Percentiles rank a stretch among this genome's conserved stretches.
phyloP scores from a whole-genome alignment of 2,329 filamentous ascomycete genomes.

The Fusarium graminum region DNA sequence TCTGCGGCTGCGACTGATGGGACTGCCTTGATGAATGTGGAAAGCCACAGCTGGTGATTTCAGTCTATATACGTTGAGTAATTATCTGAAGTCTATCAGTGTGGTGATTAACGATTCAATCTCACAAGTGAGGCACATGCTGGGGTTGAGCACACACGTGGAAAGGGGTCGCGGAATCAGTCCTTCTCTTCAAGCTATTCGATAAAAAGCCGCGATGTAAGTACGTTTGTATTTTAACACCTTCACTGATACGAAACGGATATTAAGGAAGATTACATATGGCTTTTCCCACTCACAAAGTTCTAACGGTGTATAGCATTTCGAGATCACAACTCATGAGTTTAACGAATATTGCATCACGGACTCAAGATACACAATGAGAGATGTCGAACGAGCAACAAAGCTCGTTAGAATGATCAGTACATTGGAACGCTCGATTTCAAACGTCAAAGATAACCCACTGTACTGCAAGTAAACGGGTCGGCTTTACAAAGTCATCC shows the following conservation, averaged over 20 bases:
- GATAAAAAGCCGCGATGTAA: not conserved
- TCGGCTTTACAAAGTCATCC: not conserved
- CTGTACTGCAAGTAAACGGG: not conserved
- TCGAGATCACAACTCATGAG: not conserved
- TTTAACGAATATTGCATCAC: not conserved
- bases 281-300: not conserved
- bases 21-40: not conserved
- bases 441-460: not conserved
- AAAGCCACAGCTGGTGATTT: not conserved
- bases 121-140: not conserved
- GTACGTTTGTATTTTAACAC: not conserved
- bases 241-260: not conserved
- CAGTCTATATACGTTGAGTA: too few species aligned
- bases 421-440: not conserved
- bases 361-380: not conserved
- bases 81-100: too few species aligned
- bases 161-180: not conserved
- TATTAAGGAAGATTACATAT: not conserved
- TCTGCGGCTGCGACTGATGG: not conserved
- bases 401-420: not conserved
- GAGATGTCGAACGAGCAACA: not conserved
- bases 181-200: too few species aligned
- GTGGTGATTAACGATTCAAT: not conserved
- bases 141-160: not conserved
- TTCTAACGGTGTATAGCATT: not conserved